Percentiles rank a stretch among this genome's conserved stretches.
Conservation (phyloP, 202 grass and related monocot genomes). For the Setaria viridis region DNA sequence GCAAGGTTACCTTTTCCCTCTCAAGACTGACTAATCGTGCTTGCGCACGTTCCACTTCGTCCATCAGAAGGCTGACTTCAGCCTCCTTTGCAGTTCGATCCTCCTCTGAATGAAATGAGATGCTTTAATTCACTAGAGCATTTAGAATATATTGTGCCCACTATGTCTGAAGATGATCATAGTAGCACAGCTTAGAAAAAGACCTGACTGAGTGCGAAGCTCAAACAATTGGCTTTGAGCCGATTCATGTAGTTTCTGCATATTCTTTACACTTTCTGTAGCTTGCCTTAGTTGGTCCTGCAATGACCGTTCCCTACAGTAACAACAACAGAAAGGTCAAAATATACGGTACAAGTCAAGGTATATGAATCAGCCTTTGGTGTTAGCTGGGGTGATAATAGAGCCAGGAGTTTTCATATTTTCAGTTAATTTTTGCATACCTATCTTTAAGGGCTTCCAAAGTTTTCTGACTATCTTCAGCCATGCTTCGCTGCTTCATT, state of each 20-base stretch:
- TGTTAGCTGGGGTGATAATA: not conserved
- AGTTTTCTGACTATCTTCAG: constrained; percentile 99
- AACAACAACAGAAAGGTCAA: constrained; percentile 44
- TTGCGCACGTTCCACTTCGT: constrained; percentile 99
- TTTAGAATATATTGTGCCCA: constrained; percentile 7
- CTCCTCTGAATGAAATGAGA: constrained; percentile 69
- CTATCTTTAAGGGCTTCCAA: constrained; percentile 97
- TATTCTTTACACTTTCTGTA: constrained; percentile 98
- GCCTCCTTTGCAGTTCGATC: constrained; percentile 87
- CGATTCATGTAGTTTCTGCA: constrained; percentile 98
- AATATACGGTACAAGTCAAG: constrained; percentile 11
- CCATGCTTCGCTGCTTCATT: constrained; percentile 99
- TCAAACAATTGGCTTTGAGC: constrained; percentile 98
- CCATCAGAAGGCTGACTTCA: constrained; percentile 92
- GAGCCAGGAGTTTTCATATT: not conserved
- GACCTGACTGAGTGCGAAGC: constrained; percentile 98
- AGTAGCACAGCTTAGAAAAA: not conserved
- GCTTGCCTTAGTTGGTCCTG: constrained; percentile 98
- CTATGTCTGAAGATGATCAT: constrained; percentile 11
- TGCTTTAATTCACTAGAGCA: constrained; percentile 34
- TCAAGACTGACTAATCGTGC: constrained; percentile 92
- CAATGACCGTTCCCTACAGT: constrained; percentile 77
- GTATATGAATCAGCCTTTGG: constrained; percentile 3
- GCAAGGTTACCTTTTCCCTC: constrained; percentile 87
- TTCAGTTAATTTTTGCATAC: constrained; percentile 50